Percentiles rank a stretch among this genome's conserved stretches.
Conservation (phyloP, 2,329 filamentous ascomycete species). For the Raffaelea ambrosiae region DNA sequence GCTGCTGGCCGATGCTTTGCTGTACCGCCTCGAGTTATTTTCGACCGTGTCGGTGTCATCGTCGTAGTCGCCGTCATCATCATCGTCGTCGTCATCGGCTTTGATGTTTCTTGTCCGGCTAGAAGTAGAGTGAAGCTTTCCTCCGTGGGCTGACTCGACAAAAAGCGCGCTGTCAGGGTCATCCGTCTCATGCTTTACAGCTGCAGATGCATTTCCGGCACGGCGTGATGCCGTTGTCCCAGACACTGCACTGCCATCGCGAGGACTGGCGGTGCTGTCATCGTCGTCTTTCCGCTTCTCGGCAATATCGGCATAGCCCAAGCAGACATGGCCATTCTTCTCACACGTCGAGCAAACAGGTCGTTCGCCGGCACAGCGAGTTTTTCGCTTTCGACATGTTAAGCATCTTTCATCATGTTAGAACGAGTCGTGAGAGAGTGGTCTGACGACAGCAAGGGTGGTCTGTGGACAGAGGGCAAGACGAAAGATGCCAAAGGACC, state of each 20-base stretch:
- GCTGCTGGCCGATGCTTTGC: too few species aligned
- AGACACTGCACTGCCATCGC: background rate
- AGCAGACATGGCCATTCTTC: constrained; percentile 61
- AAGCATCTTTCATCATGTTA: constrained; percentile 42
- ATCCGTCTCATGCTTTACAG: too few species aligned
- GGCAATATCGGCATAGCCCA: constrained; percentile 53
- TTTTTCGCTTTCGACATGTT: constrained; percentile 69
- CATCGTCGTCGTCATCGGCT: too few species aligned
- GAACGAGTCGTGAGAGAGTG: background rate
- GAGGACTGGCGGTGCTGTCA: background rate
- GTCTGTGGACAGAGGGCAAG: too few species aligned
- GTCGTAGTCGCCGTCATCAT: too few species aligned
- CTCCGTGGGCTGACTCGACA: too few species aligned
- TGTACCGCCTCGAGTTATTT: too few species aligned
- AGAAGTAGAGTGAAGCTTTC: too few species aligned
- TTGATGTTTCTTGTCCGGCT: too few species aligned
- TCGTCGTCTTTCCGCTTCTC: constrained; percentile 33
- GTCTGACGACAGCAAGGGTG: too few species aligned
- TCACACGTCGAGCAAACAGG: constrained; percentile 64
- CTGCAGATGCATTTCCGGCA: background rate
- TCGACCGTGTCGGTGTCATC: too few species aligned
- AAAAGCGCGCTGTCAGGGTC: too few species aligned
- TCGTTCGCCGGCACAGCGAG: constrained; percentile 64
- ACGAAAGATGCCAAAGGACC: background rate
- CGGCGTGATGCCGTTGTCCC: background rate